These are phyloP conservation scores for Starmerella floricola DNA, from an alignment of 805 yeast species.

Conservation along the genomic window DNA sequence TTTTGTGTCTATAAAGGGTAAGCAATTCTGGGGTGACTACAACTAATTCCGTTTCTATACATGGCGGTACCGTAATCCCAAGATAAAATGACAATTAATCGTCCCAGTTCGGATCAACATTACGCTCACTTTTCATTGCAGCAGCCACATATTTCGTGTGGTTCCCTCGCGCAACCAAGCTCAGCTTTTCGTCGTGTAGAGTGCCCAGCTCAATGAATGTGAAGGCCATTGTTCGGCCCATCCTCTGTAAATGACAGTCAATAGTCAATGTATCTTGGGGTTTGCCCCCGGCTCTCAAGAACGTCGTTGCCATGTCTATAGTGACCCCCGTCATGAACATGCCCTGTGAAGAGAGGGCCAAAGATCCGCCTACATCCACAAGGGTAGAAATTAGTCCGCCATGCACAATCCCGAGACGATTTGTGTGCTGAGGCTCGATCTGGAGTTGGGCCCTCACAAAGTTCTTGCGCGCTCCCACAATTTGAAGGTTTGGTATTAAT, in stretches of 20 bases:
- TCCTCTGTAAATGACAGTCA: conserved; percentile 27
- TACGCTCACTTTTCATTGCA: conserved; percentile 29
- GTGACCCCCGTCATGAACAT: conserved; percentile 35
- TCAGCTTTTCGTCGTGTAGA: conserved; percentile 17
- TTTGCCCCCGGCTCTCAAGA: conserved; percentile 31
- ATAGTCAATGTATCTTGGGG: conserved; percentile 22
- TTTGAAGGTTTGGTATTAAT: conserved; percentile 18
- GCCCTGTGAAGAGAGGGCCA: conserved; percentile 34
- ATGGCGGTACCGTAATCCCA: too few relatives aligned
- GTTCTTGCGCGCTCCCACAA: conserved; percentile 28
- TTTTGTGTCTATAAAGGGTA: too few relatives aligned
- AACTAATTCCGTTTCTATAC: too few relatives aligned
- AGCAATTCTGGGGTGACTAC: too few relatives aligned
- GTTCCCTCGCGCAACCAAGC: conserved; percentile 32
- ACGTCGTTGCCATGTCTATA: conserved; percentile 33
- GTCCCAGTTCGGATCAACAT: conserved; percentile 13
- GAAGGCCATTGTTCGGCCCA: conserved; percentile 34
- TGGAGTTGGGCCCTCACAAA: conserved; percentile 27
- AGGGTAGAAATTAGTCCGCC: conserved; percentile 34
- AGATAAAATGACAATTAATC: too few relatives aligned
- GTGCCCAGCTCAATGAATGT: conserved; percentile 28
- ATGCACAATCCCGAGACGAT: conserved; percentile 32
- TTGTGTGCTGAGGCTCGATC: conserved; percentile 30
- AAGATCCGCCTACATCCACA: conserved; percentile 36
- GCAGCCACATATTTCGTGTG: conserved; percentile 34